Percentiles rank a stretch among this genome's conserved stretches.
phyloP scores from a whole-genome alignment of 1,284 basidiomycete species.

The Malassezia sp. region DNA sequence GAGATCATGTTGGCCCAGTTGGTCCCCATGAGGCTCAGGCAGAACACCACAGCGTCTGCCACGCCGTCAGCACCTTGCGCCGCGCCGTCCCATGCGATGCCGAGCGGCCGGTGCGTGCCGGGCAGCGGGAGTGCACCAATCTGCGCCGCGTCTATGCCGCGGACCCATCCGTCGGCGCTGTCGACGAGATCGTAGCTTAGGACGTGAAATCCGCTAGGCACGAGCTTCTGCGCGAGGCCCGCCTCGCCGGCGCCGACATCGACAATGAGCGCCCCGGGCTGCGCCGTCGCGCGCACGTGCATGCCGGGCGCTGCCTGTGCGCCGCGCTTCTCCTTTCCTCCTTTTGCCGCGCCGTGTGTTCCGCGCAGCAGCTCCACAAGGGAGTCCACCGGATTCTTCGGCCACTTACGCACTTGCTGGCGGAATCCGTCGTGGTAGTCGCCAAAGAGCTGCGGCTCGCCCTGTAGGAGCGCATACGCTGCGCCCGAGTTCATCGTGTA shows the following conservation, averaged over 20 bases:
- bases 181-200: constrained; percentile 69
- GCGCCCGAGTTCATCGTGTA: constrained; percentile 34
- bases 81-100: not conserved
- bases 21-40: constrained; percentile 88
- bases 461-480: constrained; percentile 32
- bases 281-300: constrained; percentile 1
- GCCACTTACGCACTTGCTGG: constrained; percentile 42
- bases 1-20: constrained; percentile 86
- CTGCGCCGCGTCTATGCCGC: constrained; percentile 29
- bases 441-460: constrained; percentile 27
- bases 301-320: not conserved
- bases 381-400: constrained; percentile 40
- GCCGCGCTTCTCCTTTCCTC: constrained; percentile 4
- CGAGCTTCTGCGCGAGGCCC: constrained; percentile 57
- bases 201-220: constrained; percentile 48
- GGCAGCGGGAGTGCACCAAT: constrained; percentile 24
- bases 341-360: not conserved
- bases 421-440: constrained; percentile 45
- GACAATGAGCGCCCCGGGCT: constrained; percentile 60
- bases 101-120: constrained; percentile 15
- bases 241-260: constrained; percentile 96
- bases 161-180: constrained; percentile 54
- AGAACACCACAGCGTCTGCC: constrained; percentile 83
- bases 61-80: too few relatives aligned
- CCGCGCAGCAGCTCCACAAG: constrained; percentile 22